phyloP scores from a whole-genome alignment of 1,284 basidiomycete genomes.

The Papiliotrema nemorosa region DNA sequence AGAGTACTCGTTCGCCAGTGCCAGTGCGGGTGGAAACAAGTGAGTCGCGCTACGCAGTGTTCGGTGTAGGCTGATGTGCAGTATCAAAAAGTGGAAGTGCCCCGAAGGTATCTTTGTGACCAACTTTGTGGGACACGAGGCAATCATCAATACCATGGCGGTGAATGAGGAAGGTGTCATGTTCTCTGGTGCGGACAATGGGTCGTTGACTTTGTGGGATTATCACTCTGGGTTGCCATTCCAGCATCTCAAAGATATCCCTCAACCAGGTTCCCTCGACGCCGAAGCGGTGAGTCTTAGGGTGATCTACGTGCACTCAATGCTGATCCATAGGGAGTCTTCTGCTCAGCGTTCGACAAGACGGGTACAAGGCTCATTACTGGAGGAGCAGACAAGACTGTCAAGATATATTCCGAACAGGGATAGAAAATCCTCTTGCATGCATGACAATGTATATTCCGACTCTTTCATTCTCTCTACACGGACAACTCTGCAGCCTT shows the following conservation, averaged over 20 bases:
- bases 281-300: constrained; percentile 77
- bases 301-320: background rate
- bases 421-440: constrained; percentile 16
- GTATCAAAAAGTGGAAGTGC: constrained; percentile 98
- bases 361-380: constrained; percentile 94
- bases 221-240: constrained; percentile 92
- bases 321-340: constrained; percentile 53
- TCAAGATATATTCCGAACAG: constrained; percentile 60
- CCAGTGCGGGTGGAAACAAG: constrained; percentile 93
- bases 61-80: constrained; percentile 12
- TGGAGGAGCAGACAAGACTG: constrained; percentile 97
- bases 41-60: constrained; percentile 16
- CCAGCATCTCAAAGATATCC: constrained; percentile 88
- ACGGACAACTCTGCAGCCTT: constrained; percentile 57
- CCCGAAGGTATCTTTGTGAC: constrained; percentile 92
- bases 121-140: constrained; percentile 94
- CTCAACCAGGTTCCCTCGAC: constrained; percentile 94
- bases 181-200: constrained; percentile 93
- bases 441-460: background rate
- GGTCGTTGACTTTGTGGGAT: constrained; percentile 86
- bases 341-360: constrained; percentile 94
- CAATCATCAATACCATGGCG: constrained; percentile 93
- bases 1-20: constrained; percentile 93
- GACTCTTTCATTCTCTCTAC: constrained; percentile 19
- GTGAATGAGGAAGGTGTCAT: constrained; percentile 95